These are phyloP conservation scores for Galerina sulciceps DNA, from an alignment of 768 basidiomycete species.

Conservation along the genomic window DNA sequence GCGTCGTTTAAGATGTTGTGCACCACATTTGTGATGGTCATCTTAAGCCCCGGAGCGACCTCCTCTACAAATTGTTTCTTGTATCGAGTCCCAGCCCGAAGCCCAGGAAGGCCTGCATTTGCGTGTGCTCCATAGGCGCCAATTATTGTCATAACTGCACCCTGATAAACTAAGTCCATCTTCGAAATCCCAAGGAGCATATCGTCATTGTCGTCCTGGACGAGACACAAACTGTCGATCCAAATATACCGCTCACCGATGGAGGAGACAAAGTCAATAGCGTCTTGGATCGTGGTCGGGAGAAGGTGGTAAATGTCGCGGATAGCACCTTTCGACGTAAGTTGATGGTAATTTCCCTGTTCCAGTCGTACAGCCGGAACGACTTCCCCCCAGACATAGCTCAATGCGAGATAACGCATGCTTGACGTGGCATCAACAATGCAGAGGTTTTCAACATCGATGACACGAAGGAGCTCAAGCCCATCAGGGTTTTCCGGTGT, in stretches of 20 bases:
- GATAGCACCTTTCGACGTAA: neutral
- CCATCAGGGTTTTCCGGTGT: conserved; percentile 1
- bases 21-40: no score
- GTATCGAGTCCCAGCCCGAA: no score
- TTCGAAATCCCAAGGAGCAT: neutral
- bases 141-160: neutral
- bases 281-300: conserved; percentile 4
- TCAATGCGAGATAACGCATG: conserved; percentile 2
- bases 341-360: neutral
- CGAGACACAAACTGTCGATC: conserved; percentile 8
- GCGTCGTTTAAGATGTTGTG: no score
- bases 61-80: no score
- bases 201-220: conserved; percentile 2
- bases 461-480: conserved; percentile 1
- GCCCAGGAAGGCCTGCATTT: no score
- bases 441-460: conserved; percentile 4
- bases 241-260: conserved; percentile 9
- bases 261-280: neutral
- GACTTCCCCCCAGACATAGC: conserved; percentile 6
- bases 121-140: conserved; percentile 1
- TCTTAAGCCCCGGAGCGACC: no score
- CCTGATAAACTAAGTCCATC: conserved; percentile 10
- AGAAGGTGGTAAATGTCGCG: neutral
- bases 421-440: neutral
- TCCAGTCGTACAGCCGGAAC: neutral